Conservation (phyloP, 2,329 filamentous ascomycete species). For the Alternaria sp. region DNA sequence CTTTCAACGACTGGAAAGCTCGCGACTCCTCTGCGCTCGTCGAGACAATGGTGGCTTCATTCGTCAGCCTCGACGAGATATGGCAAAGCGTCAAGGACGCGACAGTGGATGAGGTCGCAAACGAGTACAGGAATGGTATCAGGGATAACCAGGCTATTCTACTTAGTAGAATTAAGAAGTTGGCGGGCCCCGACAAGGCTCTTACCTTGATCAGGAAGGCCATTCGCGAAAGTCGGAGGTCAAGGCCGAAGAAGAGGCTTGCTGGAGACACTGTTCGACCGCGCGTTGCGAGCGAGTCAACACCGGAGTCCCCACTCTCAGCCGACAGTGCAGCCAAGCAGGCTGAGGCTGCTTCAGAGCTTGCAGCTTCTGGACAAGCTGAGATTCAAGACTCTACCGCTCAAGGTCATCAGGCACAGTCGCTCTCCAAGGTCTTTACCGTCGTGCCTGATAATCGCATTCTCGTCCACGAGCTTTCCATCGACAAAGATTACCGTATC, state of each 20-base stretch:
- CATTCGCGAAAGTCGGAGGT: slow-evolving; percentile 72
- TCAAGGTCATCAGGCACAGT: slow-evolving; percentile 48
- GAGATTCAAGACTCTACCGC: slow-evolving; percentile 15
- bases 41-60: slow-evolving; percentile 85
- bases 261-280: slow-evolving; percentile 72
- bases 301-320: slow-evolving; percentile 33
- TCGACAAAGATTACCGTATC: slow-evolving; percentile 79
- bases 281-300: slow-evolving; percentile 62
- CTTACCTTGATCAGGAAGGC: slow-evolving; percentile 77
- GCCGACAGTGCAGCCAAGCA: slow-evolving; percentile 47
- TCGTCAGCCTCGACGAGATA: slow-evolving; percentile 83
- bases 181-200: slow-evolving; percentile 74
- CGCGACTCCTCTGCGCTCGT: slow-evolving; percentile 78
- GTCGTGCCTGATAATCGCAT: slow-evolving; percentile 75
- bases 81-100: slow-evolving; percentile 83
- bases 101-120: slow-evolving; percentile 73
- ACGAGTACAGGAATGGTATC: slow-evolving; percentile 80
- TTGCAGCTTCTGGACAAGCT: slow-evolving; percentile 30
- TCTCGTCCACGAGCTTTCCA: slow-evolving; percentile 78
- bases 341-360: slow-evolving; percentile 40
- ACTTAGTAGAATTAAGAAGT: slow-evolving; percentile 78
- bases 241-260: slow-evolving; percentile 69
- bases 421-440: slow-evolving; percentile 62
- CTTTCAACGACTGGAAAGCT: slow-evolving; percentile 84
- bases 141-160: slow-evolving; percentile 81